phyloP scores from a whole-genome alignment of 1,139 yeast genomes.

The Candida freyschussii region DNA sequence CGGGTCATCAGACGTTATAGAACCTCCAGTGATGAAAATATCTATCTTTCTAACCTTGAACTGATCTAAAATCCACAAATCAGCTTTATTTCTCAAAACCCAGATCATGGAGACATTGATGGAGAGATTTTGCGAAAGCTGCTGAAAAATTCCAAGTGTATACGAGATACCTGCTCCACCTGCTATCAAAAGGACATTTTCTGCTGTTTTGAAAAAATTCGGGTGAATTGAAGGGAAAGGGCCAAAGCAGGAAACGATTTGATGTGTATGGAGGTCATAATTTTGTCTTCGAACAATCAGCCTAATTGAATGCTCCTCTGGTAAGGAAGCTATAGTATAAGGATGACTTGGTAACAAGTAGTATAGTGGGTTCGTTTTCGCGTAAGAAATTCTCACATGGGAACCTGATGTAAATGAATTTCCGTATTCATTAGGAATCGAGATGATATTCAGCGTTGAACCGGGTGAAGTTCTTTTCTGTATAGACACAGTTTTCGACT shows the following conservation, averaged over 20 bases:
- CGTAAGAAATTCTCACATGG: slow-evolving; percentile 40
- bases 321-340: slow-evolving; percentile 73
- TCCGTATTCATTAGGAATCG: slow-evolving; percentile 29
- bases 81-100: slow-evolving; percentile 80
- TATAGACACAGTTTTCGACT: slow-evolving; percentile 26
- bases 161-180: slow-evolving; percentile 88
- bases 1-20: slow-evolving; percentile 9
- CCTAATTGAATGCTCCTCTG: slow-evolving; percentile 38
- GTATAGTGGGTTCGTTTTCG: slow-evolving; percentile 31
- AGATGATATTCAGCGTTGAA: slow-evolving; percentile 29
- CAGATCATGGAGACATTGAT: slow-evolving; percentile 72
- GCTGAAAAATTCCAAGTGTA: slow-evolving; percentile 33
- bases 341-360: slow-evolving; percentile 69
- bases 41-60: slow-evolving; percentile 61
- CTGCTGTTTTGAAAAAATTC: slow-evolving; percentile 36
- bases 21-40: slow-evolving; percentile 50
- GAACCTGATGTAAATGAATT: slow-evolving; percentile 36
- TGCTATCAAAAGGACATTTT: slow-evolving; percentile 55
- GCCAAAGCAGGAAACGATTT: slow-evolving; percentile 61
- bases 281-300: slow-evolving; percentile 53
- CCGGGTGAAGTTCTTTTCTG: slow-evolving; percentile 28
- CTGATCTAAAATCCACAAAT: slow-evolving; percentile 57
- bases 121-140: slow-evolving; percentile 7
- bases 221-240: slow-evolving; percentile 55
- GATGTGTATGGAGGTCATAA: slow-evolving; percentile 45